Base-by-base conservation (phyloP, 2,329 filamentous ascomycete species). In the Westerdykella sp. region DNA sequence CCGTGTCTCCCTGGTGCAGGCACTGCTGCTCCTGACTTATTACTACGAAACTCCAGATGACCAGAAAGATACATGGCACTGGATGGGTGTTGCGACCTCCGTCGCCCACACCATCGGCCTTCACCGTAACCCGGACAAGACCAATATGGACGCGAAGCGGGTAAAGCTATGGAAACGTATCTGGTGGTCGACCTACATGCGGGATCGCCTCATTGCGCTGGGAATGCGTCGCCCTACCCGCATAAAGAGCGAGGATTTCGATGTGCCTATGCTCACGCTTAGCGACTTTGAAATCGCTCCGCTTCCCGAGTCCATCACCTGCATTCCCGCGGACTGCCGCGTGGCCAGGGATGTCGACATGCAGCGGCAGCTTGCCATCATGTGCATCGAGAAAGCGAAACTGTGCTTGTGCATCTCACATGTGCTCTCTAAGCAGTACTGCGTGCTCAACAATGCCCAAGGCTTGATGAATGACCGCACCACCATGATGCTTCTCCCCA, bases 121-220 rank as follows among this genome's bases (percentile, higher is more conserved):
- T 14, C 89, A 97, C 67, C 85, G 90, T 49, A 87, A 95, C 57
- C 88, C 89, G 2, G 78, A 78, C 23, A 84, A 83, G 44, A 88
- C 86, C 7, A 83, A 79, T 54, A 87, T 95, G 78, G 78, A 85
- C 32, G 68, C 72, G 3, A 76, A 79, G 41, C 84, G 86, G 58
- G 85, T 89, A 61, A 87, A 82, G 58, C 72, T 96, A 40, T 95
- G 90, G 86, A 95, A 95, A 70, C 79, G 90, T 41, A 93, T 96
- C 54, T 97, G 91, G 91, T 97, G 91, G 91, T 95, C 87, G 25
- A 94, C 87, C 50, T 95, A 95, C 61, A 95, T 95, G 81, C 84
- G 90, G 42, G 91, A 97, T 67, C 85, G 90, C 39, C 76, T 96
- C 34, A 89, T 96, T 50, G 91, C 91, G 2, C 73, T 97, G 11